Conservation (phyloP, 2,329 filamentous ascomycete species). For the Penicillium capsulatum region DNA sequence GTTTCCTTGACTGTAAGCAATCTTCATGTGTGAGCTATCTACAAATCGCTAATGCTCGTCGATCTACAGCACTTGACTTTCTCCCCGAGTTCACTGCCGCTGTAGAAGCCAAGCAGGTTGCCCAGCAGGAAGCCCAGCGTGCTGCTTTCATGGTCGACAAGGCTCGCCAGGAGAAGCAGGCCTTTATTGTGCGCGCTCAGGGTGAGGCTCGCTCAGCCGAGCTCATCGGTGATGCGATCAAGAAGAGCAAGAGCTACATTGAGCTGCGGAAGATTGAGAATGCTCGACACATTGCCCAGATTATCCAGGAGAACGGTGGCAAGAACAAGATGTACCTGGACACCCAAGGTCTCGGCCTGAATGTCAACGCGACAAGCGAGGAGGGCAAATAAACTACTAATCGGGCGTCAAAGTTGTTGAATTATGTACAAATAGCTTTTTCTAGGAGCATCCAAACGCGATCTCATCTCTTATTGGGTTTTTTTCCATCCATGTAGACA, state of each 20-base stretch:
- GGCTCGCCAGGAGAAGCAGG: conserved; percentile 98
- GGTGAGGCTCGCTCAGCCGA: conserved; percentile 98
- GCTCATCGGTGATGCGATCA: conserved; percentile 97
- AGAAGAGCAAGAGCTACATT: conserved; percentile 96
- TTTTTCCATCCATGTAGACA: too few species aligned
- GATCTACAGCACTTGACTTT: conserved; percentile 58
- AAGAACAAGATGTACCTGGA: conserved; percentile 95
- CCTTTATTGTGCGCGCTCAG: conserved; percentile 95
- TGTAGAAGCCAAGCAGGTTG: conserved; percentile 66
- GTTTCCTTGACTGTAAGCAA: conserved; percentile 82
- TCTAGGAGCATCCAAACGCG: conserved; percentile 29
- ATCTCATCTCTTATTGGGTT: conserved; percentile 31
- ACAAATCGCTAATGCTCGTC: conserved; percentile 7
- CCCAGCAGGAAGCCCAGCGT: conserved; percentile 88
- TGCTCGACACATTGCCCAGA: conserved; percentile 78
- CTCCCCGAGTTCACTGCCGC: conserved; percentile 67
- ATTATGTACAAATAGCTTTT: conserved; percentile 38
- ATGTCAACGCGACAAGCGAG: conserved; percentile 55
- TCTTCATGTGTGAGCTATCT: not conserved
- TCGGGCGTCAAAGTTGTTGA: conserved; percentile 21
- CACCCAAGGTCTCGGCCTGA: conserved; percentile 82
- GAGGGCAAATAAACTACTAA: conserved; percentile 33
- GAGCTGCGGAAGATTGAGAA: conserved; percentile 99
- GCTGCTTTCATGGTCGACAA: conserved; percentile 98
- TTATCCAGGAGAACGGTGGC: conserved; percentile 78